Conservation (phyloP, 2,329 filamentous ascomycete species). For the Ophiocordyceps polyrhachis-furcata region DNA sequence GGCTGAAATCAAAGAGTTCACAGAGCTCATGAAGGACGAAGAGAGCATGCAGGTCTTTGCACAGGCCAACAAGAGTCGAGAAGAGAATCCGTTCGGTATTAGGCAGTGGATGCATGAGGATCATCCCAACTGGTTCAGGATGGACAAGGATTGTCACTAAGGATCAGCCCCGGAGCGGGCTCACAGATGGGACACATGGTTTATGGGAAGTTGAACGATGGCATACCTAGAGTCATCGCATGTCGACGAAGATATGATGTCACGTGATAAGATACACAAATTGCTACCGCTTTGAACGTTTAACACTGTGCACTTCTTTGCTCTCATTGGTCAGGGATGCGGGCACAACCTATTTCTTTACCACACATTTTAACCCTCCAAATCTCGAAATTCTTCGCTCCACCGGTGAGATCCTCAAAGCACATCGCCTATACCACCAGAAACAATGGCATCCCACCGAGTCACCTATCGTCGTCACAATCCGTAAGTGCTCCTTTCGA, state of each 20-base stretch:
- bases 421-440: conserved; percentile 21
- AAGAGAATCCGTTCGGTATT: conserved; percentile 35
- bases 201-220: too few species aligned
- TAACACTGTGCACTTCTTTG: neutral
- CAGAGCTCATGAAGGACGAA: conserved; percentile 25
- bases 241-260: neutral
- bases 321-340: conserved; percentile 19
- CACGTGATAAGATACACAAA: neutral
- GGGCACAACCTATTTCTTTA: conserved; percentile 17
- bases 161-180: neutral
- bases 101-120: conserved; percentile 39
- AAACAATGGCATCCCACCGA: conserved; percentile 40
- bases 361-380: conserved; percentile 23
- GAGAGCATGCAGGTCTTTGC: conserved; percentile 30
- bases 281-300: neutral
- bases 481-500: conserved; percentile 39
- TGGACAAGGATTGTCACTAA: conserved; percentile 9
- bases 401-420: conserved; percentile 17
- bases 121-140: conserved; percentile 37
- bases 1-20: conserved; percentile 32
- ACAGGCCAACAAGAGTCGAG: conserved; percentile 31
- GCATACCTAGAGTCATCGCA: too few species aligned
- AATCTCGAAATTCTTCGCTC: conserved; percentile 22
- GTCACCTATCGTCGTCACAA: conserved; percentile 61
- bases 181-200: too few species aligned